These are phyloP conservation scores for Linnemannia elongata DNA, from an alignment of 192 early-diverging fungal genomes.

Conservation along the genomic window DNA sequence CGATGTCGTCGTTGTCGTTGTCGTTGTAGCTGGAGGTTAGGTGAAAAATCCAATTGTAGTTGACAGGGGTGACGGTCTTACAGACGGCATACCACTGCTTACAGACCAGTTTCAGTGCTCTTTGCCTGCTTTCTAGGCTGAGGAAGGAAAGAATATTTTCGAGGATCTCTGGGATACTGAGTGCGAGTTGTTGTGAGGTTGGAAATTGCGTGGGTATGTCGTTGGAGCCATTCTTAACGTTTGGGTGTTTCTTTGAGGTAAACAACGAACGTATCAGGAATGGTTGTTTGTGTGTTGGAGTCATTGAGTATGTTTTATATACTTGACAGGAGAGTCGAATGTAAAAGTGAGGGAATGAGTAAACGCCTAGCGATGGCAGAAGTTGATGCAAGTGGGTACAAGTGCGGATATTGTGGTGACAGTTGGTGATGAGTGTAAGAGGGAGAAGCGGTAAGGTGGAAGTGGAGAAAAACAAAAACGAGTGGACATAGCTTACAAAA, in stretches of 20 bases:
- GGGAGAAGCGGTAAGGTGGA: too few species aligned
- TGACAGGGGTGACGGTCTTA: background rate
- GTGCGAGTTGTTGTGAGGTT: background rate
- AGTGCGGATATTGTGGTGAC: background rate
- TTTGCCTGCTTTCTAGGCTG: background rate
- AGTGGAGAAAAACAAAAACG: background rate
- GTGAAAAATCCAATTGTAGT: background rate
- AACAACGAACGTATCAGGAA: background rate
- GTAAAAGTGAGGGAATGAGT: background rate
- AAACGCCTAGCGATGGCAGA: too few species aligned
- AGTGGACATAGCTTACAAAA: background rate
- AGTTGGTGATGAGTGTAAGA: too few species aligned
- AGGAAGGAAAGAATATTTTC: background rate
- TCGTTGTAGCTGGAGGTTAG: background rate
- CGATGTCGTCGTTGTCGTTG: background rate
- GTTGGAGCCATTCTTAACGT: too few species aligned
- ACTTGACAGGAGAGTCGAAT: background rate
- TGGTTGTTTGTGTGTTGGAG: background rate
- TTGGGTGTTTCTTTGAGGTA: background rate
- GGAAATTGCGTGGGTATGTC: too few species aligned
- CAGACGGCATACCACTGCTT: background rate
- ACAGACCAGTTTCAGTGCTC: background rate
- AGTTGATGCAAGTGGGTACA: background rate
- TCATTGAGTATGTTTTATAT: background rate
- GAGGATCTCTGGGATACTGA: background rate